These are phyloP conservation scores for Rhodosporidiobolus odoratus DNA, from an alignment of 768 basidiomycete species.

Conservation along the genomic window DNA sequence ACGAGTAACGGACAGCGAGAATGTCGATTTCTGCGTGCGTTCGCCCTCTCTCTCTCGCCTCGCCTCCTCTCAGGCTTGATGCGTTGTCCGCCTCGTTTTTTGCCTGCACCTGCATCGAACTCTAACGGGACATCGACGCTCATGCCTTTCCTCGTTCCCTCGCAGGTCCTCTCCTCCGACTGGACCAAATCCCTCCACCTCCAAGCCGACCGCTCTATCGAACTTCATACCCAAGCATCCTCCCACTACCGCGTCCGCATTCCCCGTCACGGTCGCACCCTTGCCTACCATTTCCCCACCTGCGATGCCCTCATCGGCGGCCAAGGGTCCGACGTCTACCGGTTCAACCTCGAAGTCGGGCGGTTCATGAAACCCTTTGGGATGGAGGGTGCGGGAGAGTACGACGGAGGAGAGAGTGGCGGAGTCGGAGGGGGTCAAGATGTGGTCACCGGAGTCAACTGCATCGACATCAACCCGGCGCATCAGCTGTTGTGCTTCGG, in stretches of 20 bases:
- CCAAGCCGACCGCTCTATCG: conserved; percentile 89
- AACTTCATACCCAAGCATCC: conserved; percentile 88
- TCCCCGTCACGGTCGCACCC: conserved; percentile 83
- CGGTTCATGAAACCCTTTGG: conserved; percentile 78
- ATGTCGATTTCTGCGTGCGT: conserved; percentile 96
- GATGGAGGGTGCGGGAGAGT: conserved; percentile 52
- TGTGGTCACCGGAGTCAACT: conserved; percentile 76
- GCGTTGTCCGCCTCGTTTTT: too few species aligned
- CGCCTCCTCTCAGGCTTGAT: too few species aligned
- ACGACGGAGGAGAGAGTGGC: conserved; percentile 49
- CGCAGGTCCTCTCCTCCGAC: conserved; percentile 89
- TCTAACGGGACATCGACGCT: neutral
- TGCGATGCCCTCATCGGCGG: conserved; percentile 84
- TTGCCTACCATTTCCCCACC: conserved; percentile 89
- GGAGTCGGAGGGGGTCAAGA: conserved; percentile 47
- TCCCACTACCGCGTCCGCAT: conserved; percentile 88
- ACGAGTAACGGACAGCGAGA: conserved; percentile 90
- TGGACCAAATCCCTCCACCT: conserved; percentile 98
- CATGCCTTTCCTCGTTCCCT: too few species aligned
- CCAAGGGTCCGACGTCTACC: conserved; percentile 79
- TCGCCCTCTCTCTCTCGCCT: conserved; percentile 46
- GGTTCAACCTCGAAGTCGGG: conserved; percentile 92
- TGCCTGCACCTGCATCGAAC: neutral
- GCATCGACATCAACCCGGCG: conserved; percentile 83
- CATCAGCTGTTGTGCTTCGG: conserved; percentile 89